A percentile compares a stretch with the other conserved stretches of the same genome.
Conservation (phyloP, 148 eudicot species). For the Rhododendron simsii region DNA sequence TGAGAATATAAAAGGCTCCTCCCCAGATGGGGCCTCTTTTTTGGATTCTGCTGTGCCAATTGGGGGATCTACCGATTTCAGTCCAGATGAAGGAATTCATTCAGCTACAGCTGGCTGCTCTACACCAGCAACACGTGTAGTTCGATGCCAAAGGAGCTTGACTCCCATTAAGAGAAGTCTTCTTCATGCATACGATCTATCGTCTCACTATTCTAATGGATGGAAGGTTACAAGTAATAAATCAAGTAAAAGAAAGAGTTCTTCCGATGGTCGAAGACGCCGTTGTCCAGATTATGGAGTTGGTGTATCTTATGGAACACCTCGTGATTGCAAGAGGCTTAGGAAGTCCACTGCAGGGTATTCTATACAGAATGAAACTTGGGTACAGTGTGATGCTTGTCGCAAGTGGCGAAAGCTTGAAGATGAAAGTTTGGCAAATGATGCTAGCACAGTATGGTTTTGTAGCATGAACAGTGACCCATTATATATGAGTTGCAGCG, state of each 20-base stretch:
- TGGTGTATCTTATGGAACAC: conserved; percentile 23
- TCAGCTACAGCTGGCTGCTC: conserved; percentile 23
- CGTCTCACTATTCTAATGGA: conserved; percentile 19
- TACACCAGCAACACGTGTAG: conserved; percentile 23
- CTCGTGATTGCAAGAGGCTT: conserved; percentile 31
- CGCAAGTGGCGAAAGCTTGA: conserved; percentile 78
- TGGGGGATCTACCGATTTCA: conserved; percentile 24
- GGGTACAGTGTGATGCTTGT: conserved; percentile 96
- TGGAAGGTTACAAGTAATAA: conserved; percentile 15
- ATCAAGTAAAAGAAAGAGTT: conserved; percentile 39
- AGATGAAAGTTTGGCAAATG: conserved; percentile 36
- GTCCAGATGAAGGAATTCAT: conserved; percentile 23
- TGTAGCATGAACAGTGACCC: conserved; percentile 88
- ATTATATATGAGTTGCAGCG: conserved; percentile 51
- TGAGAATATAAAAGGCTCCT: conserved; percentile 14
- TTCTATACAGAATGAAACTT: conserved; percentile 43
- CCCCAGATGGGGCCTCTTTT: conserved; percentile 23
- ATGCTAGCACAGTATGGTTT: conserved; percentile 67
- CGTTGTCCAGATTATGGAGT: conserved; percentile 13
- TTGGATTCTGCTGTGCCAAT: conserved; percentile 16
- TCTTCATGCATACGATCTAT: conserved; percentile 39
- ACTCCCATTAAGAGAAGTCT: conserved; percentile 57
- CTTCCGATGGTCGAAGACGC: conserved; percentile 20
- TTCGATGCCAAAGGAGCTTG: conserved; percentile 36
- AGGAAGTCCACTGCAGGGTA: conserved; percentile 26